Evolutionary conservation across 768 basidiomycete species (phyloP), one percentile per base, ranked within the genome.

Genomic region (Termitomyces sp.): DNA sequence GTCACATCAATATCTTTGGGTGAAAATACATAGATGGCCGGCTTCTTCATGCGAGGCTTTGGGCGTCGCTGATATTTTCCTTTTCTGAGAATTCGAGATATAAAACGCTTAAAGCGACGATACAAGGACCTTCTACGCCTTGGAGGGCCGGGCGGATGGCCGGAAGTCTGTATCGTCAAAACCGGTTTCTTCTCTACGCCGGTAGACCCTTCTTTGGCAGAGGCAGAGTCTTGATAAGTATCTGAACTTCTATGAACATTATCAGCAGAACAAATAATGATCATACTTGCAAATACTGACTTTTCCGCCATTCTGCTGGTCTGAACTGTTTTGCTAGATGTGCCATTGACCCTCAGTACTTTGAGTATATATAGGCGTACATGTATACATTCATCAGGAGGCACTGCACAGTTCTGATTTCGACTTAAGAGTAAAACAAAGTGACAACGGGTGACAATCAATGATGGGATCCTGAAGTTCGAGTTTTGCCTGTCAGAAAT

Each of bases 1-100:
- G 64, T 58, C 7, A 66, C 69, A 5, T 67, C 58, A 7, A 64
- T 58, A 26, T 69, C 67, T 13, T 44, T 9, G 0, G 74, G 72
- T 2, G 72, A 68, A 55, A 66, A 67, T 20, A 76, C 61, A 54
- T 75, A 75, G 24, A 74, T 69, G 49, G 74, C 69, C 1, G 74
- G 75, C 47, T 76, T 76, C 47, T 44, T 57, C 34, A 49, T 24
- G 20, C 43, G 29, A 4, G 34, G 57, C 8, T 39, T 29, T 36
- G n/a, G 44, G 13, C 36, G 41, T 34, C 46, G 46, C 27, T 36
- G 42, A 34, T 59, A 29, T 27, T 42, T 53, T 41, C 57, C 37
- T n/a, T 5, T 43, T 24, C 36, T 53, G 13, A 58, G 60, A 31
- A 55, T 18, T 2, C 56, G 47, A 10, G 53, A 56, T 16, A 63